Conservation (phyloP, 2,329 filamentous ascomycete genomes). For the Pochonia chlamydosporia region DNA sequence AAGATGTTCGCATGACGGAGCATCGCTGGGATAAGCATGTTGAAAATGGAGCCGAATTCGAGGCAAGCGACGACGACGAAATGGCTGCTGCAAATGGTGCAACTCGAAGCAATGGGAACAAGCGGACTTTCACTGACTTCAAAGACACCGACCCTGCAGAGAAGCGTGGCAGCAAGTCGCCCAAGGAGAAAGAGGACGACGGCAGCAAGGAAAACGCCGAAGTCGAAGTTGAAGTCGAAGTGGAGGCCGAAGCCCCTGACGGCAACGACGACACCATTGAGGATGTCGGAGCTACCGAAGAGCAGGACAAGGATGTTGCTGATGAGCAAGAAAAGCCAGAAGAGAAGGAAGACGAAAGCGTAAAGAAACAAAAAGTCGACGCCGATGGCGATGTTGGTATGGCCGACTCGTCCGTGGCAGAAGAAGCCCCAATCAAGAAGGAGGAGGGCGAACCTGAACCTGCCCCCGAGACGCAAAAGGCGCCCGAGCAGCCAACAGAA, state of each 20-base stretch:
- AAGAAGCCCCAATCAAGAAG: slow-evolving; percentile 31
- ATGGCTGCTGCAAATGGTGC: slow-evolving; percentile 68
- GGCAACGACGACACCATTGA: slow-evolving; percentile 40
- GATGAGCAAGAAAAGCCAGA: slow-evolving; percentile 10
- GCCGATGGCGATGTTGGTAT: slow-evolving; percentile 48
- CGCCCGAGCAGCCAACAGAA: slow-evolving; percentile 22
- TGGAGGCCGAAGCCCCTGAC: too few relatives aligned
- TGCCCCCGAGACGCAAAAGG: slow-evolving; percentile 24
- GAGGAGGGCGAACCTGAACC: slow-evolving; percentile 31
- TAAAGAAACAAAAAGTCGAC: slow-evolving; percentile 31
- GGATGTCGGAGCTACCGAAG: slow-evolving; percentile 29
- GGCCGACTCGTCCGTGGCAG: slow-evolving; percentile 30
- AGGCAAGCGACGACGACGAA: slow-evolving; percentile 87
- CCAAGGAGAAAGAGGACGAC: slow-evolving; percentile 26
- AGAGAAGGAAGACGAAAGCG: slow-evolving; percentile 11
- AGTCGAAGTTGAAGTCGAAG: slow-evolving; percentile 28
- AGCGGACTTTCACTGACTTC: slow-evolving; percentile 48
- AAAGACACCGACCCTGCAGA: slow-evolving; percentile 34
- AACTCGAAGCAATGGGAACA: slow-evolving; percentile 42
- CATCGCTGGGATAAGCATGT: slow-evolving; percentile 76
- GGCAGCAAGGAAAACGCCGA: slow-evolving; percentile 20
- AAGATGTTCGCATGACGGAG: slow-evolving; percentile 76
- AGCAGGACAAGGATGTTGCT: slow-evolving; percentile 19
- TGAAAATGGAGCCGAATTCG: slow-evolving; percentile 72
- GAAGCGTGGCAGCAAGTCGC: slow-evolving; percentile 33